Conservation (phyloP, 1,284 basidiomycete genomes). For the Sanghuangporus baumii region DNA sequence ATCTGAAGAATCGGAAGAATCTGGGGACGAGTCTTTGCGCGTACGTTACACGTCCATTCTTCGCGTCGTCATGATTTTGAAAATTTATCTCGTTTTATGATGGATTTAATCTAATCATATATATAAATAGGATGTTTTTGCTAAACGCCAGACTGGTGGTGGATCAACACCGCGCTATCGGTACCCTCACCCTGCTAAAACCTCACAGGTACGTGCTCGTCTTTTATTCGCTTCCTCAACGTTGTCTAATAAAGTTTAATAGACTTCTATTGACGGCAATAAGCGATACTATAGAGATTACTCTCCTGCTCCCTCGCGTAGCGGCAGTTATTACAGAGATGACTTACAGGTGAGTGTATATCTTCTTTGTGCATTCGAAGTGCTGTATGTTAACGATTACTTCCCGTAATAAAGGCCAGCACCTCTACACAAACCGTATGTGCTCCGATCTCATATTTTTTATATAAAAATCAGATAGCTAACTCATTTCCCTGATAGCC, state of each 20-base stretch:
- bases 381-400: background rate
- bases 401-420: background rate
- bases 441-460: background rate
- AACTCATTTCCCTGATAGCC: background rate
- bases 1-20: slow-evolving; percentile 18
- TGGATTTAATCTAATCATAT: background rate
- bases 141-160: background rate
- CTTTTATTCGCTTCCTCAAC: background rate
- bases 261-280: background rate
- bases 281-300: slow-evolving; percentile 9
- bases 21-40: slow-evolving; percentile 13
- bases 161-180: slow-evolving; percentile 5
- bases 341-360: slow-evolving; percentile 5
- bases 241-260: background rate
- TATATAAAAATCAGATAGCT: background rate
- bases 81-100: background rate
- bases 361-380: background rate
- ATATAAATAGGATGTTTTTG: slow-evolving; percentile 9
- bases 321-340: slow-evolving; percentile 10
- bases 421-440: background rate
- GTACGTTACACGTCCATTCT: slow-evolving; percentile 10
- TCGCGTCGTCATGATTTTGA: background rate
- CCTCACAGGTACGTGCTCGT: background rate
- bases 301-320: background rate
- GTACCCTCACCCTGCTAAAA: slow-evolving; percentile 10